Evolutionary conservation across 352 stramenopile genomes (phyloP).

Genomic region (Pythium vanterpoolii): DNA sequence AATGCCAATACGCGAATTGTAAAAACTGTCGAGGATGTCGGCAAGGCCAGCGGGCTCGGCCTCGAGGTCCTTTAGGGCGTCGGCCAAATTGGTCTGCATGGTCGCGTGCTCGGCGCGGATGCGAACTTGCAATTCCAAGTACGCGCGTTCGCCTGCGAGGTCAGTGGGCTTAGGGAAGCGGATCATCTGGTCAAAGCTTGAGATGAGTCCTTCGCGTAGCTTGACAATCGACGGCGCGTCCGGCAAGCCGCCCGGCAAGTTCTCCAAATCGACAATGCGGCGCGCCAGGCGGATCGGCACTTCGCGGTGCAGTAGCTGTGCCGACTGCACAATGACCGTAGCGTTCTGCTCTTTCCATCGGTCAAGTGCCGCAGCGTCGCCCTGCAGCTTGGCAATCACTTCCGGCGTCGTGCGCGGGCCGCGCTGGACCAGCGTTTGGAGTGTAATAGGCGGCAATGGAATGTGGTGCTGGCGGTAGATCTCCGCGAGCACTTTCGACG

Average conservation of each 20-base stretch:
- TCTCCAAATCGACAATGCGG: constrained; percentile 82
- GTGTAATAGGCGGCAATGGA: constrained; percentile 73
- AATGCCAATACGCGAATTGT: constrained; percentile 82
- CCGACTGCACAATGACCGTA: constrained; percentile 71
- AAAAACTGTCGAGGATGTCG: constrained; percentile 75
- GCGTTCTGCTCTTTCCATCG: constrained; percentile 67
- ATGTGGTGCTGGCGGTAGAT: constrained; percentile 85
- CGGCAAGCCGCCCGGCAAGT: constrained; percentile 66
- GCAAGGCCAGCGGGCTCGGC: constrained; percentile 54
- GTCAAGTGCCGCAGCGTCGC: constrained; percentile 38
- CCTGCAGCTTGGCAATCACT: constrained; percentile 47
- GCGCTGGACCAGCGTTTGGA: constrained; percentile 71
- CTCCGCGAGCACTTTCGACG: constrained; percentile 67
- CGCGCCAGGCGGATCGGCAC: constrained; percentile 77
- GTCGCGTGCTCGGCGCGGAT: constrained; percentile 60
- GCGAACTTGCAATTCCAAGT: constrained; percentile 53
- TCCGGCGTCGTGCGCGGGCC: constrained; percentile 47
- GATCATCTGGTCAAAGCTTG: constrained; percentile 73
- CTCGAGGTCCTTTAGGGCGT: constrained; percentile 53
- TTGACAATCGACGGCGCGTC: constrained; percentile 54
- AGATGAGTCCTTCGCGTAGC: constrained; percentile 57
- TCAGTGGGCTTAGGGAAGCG: constrained; percentile 47
- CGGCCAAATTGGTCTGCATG: constrained; percentile 70
- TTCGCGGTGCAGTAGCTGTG: constrained; percentile 72
- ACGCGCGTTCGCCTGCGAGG: constrained; percentile 51